These are phyloP conservation scores for Echeveria elegans DNA, from an alignment of 164 flowering plant species.

Conservation along the genomic window DNA sequence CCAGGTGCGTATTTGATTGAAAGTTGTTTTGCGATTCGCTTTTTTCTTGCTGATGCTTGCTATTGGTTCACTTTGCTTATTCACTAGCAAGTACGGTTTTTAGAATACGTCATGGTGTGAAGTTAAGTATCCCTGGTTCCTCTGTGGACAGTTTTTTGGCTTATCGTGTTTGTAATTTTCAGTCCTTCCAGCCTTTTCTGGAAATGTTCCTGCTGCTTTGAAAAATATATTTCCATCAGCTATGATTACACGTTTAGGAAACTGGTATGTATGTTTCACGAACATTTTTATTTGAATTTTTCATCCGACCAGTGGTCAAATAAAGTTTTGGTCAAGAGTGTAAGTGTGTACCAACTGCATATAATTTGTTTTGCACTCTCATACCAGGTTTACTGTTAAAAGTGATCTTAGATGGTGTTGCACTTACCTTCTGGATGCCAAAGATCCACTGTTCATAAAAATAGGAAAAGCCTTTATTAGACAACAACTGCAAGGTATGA, in stretches of 20 bases:
- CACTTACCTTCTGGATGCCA: constrained; percentile 82
- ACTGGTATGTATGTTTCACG: constrained; percentile 35
- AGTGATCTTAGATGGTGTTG: constrained; percentile 63
- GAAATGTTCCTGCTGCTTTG: constrained; percentile 67
- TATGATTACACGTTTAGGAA: constrained; percentile 59
- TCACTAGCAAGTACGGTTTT: not conserved
- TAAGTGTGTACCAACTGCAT: too few relatives aligned
- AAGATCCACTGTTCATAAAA: constrained; percentile 65
- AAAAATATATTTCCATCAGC: constrained; percentile 52
- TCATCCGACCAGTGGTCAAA: not conserved
- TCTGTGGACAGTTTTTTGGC: not conserved
- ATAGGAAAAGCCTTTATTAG: constrained; percentile 63
- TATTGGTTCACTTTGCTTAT: not conserved
- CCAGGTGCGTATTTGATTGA: constrained; percentile 39
- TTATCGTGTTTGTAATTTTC: constrained; percentile 12
- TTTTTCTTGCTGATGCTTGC: not conserved
- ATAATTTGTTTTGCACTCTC: constrained; percentile 8
- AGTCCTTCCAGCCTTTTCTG: constrained; percentile 84
- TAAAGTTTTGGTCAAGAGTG: not conserved
- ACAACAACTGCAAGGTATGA: constrained; percentile 51
- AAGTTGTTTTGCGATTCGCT: too few relatives aligned
- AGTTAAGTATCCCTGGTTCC: not conserved
- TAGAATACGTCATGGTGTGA: not conserved
- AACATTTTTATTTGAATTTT: not conserved
- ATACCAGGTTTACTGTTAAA: constrained; percentile 55